phyloP scores from a whole-genome alignment of 2,329 filamentous ascomycete species.

The Knufia fluminis region DNA sequence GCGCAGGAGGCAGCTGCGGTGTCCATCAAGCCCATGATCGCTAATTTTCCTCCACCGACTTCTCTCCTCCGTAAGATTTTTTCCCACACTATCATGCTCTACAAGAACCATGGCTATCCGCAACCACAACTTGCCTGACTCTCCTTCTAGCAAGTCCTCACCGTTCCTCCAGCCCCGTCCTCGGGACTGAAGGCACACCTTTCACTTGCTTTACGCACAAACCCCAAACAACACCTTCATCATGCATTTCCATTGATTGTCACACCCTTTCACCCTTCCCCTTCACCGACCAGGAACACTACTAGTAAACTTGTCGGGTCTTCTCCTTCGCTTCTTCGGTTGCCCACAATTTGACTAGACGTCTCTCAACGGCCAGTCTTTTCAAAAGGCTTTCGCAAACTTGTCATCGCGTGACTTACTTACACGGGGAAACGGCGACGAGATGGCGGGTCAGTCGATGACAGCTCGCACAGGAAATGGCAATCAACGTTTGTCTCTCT shows the following conservation, averaged over 20 bases:
- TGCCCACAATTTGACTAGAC: neutral
- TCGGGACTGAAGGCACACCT: slow-evolving; percentile 9
- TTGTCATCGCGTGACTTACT: neutral
- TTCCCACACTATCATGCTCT: neutral
- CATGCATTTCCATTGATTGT: slow-evolving; percentile 10
- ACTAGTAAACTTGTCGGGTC: neutral
- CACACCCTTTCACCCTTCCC: slow-evolving; percentile 7
- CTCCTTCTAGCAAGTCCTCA: slow-evolving; percentile 6
- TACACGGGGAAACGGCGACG: neutral
- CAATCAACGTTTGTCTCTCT: slow-evolving; percentile 39
- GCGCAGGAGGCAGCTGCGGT: neutral
- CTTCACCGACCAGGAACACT: slow-evolving; percentile 6
- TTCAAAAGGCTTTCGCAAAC: neutral
- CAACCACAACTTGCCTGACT: neutral
- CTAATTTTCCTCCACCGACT: slow-evolving; percentile 9
- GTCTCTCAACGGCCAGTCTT: neutral
- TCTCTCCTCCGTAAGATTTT: slow-evolving; percentile 6
- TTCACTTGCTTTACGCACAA: slow-evolving; percentile 12
- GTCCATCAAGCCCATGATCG: neutral
- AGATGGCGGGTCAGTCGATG: slow-evolving; percentile 25
- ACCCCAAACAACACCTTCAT: slow-evolving; percentile 7
- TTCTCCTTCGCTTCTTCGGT: neutral
- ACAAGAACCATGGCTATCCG: slow-evolving; percentile 9
- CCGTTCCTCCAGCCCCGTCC: slow-evolving; percentile 9
- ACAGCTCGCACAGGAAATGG: slow-evolving; percentile 39